Evolutionary conservation across 2,329 filamentous ascomycete species (phyloP), one percentile per base, ranked within the genome.

Genomic region (Talaromyces amestolkiae): DNA sequence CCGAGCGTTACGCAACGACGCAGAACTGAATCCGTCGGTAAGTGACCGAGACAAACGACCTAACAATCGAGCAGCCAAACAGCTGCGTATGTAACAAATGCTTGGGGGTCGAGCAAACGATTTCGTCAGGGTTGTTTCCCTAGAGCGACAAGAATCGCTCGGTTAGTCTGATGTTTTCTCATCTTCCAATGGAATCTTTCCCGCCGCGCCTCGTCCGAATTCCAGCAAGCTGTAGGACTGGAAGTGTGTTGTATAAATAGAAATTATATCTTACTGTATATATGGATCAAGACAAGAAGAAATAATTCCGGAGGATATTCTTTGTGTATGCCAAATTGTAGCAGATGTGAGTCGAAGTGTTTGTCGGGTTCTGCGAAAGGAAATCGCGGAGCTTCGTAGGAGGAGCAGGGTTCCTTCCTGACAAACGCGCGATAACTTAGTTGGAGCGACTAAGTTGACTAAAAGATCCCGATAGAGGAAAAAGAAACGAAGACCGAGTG

Each of bases 161-260:
- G 49, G 49, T 59, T 59, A 59, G 56, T 59, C 56, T 59, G 37
- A 33, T 31, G 56, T 59, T 59, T 59, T 59, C 56, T 45, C 56
- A 59, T 45, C 56, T 33, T n/a, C n/a, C n/a, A n/a, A n/a, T 39
- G 56, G 39, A n/a, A n/a, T 45, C 39, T 59, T 59, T 56, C 53
- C n/a, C 33, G 22, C 31, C 53, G 53, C 53, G 53, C 53, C 33
- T 56, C 33, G n/a, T 56, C 53, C 33, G 53, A 37, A 15, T 19
- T 39, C 33, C n/a, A 56, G 31, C 53, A 56, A 56, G 53, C 53
- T 37, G 33, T 37, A 37, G 53, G n/a, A 56, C 11, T 56, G 19
- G 4, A 56, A 19, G 33, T 56, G 2, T 37, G 2, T 8, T 56
- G 33, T 19, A 11, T 24, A 39, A 13, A 24, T 24, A 56, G 19